Evolutionary conservation across 2,329 filamentous ascomycete genomes (phyloP).

Genomic region (Zymoseptoria brevis): DNA sequence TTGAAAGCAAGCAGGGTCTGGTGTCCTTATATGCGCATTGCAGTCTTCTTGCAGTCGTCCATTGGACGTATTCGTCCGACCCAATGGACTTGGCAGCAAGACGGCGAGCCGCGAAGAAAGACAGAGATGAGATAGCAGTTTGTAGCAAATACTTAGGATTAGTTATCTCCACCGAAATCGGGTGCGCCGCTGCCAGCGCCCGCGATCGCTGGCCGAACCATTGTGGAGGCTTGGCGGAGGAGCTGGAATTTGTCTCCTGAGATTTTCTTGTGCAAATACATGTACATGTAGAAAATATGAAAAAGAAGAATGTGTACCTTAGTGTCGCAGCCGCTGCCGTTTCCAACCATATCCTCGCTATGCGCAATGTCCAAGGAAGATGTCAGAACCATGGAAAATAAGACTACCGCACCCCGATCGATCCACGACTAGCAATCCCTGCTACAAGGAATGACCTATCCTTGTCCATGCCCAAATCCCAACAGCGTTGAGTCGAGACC

Average conservation of each 20-base stretch:
- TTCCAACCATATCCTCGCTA: background rate
- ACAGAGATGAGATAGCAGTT: background rate
- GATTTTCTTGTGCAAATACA: background rate
- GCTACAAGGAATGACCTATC: background rate
- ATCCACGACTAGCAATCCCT: background rate
- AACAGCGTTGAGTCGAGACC: constrained; percentile 4
- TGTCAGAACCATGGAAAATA: background rate
- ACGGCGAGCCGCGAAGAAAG: background rate
- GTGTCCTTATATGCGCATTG: background rate
- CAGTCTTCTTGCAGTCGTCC: background rate
- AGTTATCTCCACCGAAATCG: background rate
- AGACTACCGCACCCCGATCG: background rate
- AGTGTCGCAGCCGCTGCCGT: background rate
- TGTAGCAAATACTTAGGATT: background rate
- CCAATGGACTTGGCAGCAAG: background rate
- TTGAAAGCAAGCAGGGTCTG: no score
- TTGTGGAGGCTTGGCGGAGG: background rate
- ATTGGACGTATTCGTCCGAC: background rate
- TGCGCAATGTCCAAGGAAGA: background rate
- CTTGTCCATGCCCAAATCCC: background rate
- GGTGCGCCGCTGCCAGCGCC: background rate
- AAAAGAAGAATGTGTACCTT: background rate
- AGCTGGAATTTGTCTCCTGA: background rate
- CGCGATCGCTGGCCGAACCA: background rate
- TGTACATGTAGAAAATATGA: background rate